Base-by-base conservation (phyloP, 1,284 basidiomycete species). In the Pseudomicrostroma phylloplanum region DNA sequence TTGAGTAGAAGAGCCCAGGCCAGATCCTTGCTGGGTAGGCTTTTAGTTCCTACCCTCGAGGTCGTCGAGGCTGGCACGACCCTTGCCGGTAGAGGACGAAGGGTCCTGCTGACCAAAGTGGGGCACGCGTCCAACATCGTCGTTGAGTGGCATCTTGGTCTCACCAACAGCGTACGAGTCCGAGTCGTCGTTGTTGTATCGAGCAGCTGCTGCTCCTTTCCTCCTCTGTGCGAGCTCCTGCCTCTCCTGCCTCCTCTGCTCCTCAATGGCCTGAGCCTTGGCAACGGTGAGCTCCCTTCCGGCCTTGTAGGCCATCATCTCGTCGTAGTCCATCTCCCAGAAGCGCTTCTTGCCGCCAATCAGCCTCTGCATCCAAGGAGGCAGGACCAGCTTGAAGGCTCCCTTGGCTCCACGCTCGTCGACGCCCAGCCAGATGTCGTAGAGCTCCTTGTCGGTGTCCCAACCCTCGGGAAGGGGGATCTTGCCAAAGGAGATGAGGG, bases 401-500 rank as follows among this genome's bases (percentile, higher is more conserved):
- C 26, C 30, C 26, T 23, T 40, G 53, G 48, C 30, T 25, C 30
- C 42, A 30, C 57, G 53, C 30, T 58, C 57, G n/a, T 43, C 26
- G 19, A 54, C 51, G 21, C 51, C 51, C 51, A 54, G 51, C 21
- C 19, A 54, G 51, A 67, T 23, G 13, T 49, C 21, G 55, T 67
- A 77, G 11, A 74, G 75, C 61, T 78, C 76, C 64, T 76, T 76
- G 55, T 70, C 66, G 23, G 72, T 73, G 65, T 77, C 65, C 74
- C 73, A 76, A 12, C 81, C 87, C 7, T 87, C 85, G 4, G 90
- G 90, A 1, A 85, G 78, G 48, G 39, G 56, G 39, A 63, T 55
- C 55, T 86, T 83, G n/a, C 84, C 86, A 12, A 84, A 81, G 36
- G 84, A 66, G 70, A 84, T 85, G 69, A 82, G 83, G 63, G 89